Percentiles rank a stretch among this genome's conserved stretches.
Evolutionary conservation across 2,329 filamentous ascomycete genomes (phyloP).

Genomic region (Hymenoscyphus occultus): DNA sequence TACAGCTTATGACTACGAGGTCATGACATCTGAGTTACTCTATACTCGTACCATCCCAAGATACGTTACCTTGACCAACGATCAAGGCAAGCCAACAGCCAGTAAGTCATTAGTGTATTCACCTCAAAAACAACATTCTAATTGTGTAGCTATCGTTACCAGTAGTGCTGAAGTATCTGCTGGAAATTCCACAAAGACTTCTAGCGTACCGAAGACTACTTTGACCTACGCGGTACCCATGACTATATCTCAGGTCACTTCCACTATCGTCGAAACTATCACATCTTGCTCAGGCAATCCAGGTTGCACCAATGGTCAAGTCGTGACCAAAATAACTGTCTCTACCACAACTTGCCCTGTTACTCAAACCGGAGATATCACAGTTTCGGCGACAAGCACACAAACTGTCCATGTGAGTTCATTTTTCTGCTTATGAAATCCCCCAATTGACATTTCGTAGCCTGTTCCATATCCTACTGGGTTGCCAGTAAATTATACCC

Average conservation of each 20-base stretch:
- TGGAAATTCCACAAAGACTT: neutral
- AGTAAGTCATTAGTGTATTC: conserved; percentile 3
- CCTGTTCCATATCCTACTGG: neutral
- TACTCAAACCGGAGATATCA: neutral
- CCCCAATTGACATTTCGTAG: neutral
- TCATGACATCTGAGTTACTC: conserved; percentile 1
- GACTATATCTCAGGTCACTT: neutral
- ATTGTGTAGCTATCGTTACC: neutral
- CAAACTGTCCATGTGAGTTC: neutral
- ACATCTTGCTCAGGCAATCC: neutral
- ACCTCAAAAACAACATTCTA: neutral
- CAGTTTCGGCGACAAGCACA: conserved; percentile 1
- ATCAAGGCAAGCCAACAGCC: conserved; percentile 5
- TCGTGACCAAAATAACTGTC: neutral
- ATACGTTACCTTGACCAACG: conserved; percentile 6
- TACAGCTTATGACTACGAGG: conserved; percentile 7
- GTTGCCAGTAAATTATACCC: neutral
- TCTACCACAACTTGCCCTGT: neutral
- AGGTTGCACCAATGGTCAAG: neutral
- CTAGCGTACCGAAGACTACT: neutral
- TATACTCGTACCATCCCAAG: conserved; percentile 3
- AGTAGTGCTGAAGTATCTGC: too few relatives aligned
- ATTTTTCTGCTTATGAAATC: neutral
- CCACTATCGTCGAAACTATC: neutral
- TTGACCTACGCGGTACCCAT: neutral